Evolutionary conservation across 192 early-diverging fungal genomes (phyloP).

Genomic region (Coemansia sp.): DNA sequence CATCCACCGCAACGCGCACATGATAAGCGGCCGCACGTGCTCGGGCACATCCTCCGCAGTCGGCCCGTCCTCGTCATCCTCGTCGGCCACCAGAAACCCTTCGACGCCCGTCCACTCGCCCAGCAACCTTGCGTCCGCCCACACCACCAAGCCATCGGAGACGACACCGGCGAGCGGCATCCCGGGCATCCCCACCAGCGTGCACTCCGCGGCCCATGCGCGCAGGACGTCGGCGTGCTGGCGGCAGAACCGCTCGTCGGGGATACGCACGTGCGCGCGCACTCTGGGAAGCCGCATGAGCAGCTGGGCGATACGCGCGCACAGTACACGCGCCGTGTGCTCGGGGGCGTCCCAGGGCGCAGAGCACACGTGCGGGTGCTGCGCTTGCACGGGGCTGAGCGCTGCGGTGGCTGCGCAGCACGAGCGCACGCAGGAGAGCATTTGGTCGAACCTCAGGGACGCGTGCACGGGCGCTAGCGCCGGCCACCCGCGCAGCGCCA

Average conservation of each 20-base stretch:
- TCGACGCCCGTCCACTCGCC: constrained; percentile 24
- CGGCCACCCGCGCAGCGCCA: constrained; percentile 39
- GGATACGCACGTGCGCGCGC: too few relatives aligned
- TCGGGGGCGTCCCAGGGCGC: neutral
- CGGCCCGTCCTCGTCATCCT: constrained; percentile 33
- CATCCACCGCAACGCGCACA: constrained; percentile 14
- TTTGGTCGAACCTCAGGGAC: too few relatives aligned
- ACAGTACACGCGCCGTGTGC: constrained; percentile 9
- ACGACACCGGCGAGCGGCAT: too few relatives aligned
- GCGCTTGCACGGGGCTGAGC: neutral
- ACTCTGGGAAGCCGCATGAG: neutral
- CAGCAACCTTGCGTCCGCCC: neutral
- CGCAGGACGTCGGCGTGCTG: too few relatives aligned
- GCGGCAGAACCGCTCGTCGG: too few relatives aligned
- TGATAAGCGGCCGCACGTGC: constrained; percentile 15
- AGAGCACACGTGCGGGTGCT: neutral
- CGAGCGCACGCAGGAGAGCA: too few relatives aligned
- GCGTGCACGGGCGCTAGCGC: constrained; percentile 4
- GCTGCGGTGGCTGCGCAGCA: neutral
- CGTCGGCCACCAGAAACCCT: constrained; percentile 5
- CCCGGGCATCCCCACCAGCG: too few relatives aligned
- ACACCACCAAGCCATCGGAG: too few relatives aligned
- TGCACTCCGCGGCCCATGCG: too few relatives aligned
- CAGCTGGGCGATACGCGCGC: constrained; percentile 17
- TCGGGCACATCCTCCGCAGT: constrained; percentile 32